phyloP scores from a whole-genome alignment of 306 rosid genomes.

The Cucumis sativus region Cucumber_9930_V3 NC_026660.2:24234501-24235000 shows the following conservation, averaged over 20 bases:
- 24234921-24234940: not conserved
- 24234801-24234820: constrained; percentile 40
- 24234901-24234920: not conserved
- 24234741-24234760: constrained; percentile 52
- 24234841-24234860: not conserved
- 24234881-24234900: not conserved
- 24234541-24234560: constrained; percentile 33
- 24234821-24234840: constrained; percentile 32
- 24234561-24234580: constrained; percentile 14
- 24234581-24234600: constrained; percentile 50
- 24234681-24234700: constrained; percentile 11
- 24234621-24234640: constrained; percentile 40
- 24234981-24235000: constrained; percentile 59
- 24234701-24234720: constrained; percentile 60
- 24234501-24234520: not conserved
- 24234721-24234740: constrained; percentile 55
- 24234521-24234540: not conserved
- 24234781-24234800: constrained; percentile 63
- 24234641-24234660: constrained; percentile 52
- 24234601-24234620: constrained; percentile 90
- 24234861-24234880: not conserved
- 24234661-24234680: constrained; percentile 54
- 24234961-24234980: constrained; percentile 69
- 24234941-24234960: constrained; percentile 26
- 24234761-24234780: constrained; percentile 37